Base-by-base conservation (phyloP, 192 early-diverging fungal genomes). In the Gonapodya prolifera region DNA sequence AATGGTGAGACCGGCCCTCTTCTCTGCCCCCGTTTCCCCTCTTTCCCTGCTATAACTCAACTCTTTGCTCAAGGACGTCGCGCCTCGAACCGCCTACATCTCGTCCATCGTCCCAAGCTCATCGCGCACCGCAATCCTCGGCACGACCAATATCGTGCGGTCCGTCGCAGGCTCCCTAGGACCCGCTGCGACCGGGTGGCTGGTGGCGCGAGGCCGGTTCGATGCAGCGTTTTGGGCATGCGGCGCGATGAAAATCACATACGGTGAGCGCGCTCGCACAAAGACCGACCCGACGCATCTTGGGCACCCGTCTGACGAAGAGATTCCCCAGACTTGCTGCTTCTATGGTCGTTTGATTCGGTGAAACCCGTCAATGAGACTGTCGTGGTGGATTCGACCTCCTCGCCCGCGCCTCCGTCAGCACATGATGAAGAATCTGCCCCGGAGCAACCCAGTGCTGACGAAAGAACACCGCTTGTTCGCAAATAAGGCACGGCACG, bases 121-220 rank as follows among this genome's bases (percentile, higher is more conserved):
- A 17, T 75, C 77, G 29, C 69, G 80, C 2, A 80, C 80, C 2
- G 80, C 78, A 2, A 77, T 80, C 23, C 71, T 80, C 69, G 80
- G 80, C 2, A 16, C 78, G 29, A 79, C 78, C 8, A 80, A 78
- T 31, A 79, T 79, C n/a, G 77, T 79, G n/a, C 23, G 36, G 33
- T 75, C 75, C 32, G 28, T 80, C 17, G 80, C 77, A 2, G 2
- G 1, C 36, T 69, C 80, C 2, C 32, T 80, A 16, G 80, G 80
- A 1, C 80, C 80, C 8, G 23, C 75, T 2, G 30, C 78, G 70
- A 61, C 80, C 8, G 80, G 80, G 2, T 80, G 30, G 13, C 33
- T 79, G 35, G 73, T 33, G 2, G 32, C 45, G 17, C 2, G 23
- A 16, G 80, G 80, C 30, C 29, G 75, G n/a, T 80, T 80, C 75